Evolutionary conservation across 805 yeast genomes (phyloP).

Genomic region (Kodamaea nitidulidarum): DNA sequence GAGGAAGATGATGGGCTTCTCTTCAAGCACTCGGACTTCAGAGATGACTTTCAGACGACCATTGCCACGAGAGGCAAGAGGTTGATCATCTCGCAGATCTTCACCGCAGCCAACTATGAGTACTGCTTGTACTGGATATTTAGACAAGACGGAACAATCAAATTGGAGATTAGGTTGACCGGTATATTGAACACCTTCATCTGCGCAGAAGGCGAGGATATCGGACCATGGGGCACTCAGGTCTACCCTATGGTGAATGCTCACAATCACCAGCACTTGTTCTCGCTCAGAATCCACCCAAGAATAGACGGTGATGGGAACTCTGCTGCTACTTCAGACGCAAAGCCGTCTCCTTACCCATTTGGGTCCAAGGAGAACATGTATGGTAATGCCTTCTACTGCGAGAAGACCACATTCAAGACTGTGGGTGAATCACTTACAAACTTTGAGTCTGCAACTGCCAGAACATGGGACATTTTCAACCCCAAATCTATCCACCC

Average conservation of each 20-base stretch:
- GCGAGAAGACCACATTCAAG: conserved; percentile 62
- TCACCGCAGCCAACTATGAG: conserved; percentile 85
- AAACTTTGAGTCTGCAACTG: conserved; percentile 55
- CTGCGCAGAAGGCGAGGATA: conserved; percentile 59
- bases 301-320: conserved; percentile 77
- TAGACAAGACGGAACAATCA: conserved; percentile 80
- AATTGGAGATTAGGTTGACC: conserved; percentile 72
- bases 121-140: conserved; percentile 81
- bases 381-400: conserved; percentile 74
- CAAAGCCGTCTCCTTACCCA: conserved; percentile 52
- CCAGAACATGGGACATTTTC: conserved; percentile 74
- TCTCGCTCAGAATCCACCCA: conserved; percentile 74
- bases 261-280: conserved; percentile 83
- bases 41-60: conserved; percentile 73
- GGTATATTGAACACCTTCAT: conserved; percentile 77
- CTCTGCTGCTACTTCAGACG: conserved; percentile 68
- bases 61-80: conserved; percentile 72
- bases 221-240: conserved; percentile 75
- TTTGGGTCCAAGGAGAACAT: conserved; percentile 66
- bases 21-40: conserved; percentile 79
- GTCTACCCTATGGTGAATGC: conserved; percentile 81
- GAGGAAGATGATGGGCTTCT: conserved; percentile 82
- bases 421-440: conserved; percentile 65
- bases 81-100: conserved; percentile 72
- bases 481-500: conserved; percentile 66